These are phyloP conservation scores for Fusarium graminum DNA, from an alignment of 2,329 filamentous ascomycete species.

Conservation along the genomic window DNA sequence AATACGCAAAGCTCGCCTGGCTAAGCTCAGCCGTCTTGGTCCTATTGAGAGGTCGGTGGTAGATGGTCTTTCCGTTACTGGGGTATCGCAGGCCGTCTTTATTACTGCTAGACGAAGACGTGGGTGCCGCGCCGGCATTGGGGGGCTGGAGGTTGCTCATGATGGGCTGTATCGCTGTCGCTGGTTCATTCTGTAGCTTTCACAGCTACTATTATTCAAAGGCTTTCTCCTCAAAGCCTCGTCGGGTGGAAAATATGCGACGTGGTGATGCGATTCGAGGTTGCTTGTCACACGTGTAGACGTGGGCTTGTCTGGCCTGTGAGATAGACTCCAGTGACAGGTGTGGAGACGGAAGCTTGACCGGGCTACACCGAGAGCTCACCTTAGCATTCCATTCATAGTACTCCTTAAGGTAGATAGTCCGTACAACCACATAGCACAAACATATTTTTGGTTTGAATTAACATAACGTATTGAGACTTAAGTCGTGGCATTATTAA, in stretches of 20 bases:
- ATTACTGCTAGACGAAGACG: conserved; percentile 47
- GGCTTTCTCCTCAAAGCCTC: not conserved
- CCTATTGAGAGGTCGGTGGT: conserved; percentile 93
- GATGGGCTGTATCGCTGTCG: conserved; percentile 35
- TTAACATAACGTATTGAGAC: not conserved
- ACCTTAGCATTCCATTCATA: conserved; percentile 12
- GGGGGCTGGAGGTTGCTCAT: conserved; percentile 66
- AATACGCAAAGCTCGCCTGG: conserved; percentile 92
- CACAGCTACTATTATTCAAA: not conserved
- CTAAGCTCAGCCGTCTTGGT: conserved; percentile 90
- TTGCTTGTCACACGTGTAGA: conserved; percentile 40
- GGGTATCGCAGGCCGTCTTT: conserved; percentile 84
- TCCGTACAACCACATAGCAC: not conserved
- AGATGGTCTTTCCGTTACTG: conserved; percentile 96
- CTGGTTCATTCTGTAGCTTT: conserved; percentile 39
- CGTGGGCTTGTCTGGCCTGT: conserved; percentile 35
- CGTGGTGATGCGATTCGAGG: conserved; percentile 7
- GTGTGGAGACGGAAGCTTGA: conserved; percentile 47
- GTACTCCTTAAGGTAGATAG: not conserved
- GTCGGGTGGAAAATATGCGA: not conserved
- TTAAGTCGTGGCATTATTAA: not conserved
- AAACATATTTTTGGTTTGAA: not conserved
- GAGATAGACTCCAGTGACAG: conserved; percentile 21
- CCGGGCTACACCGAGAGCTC: conserved; percentile 43
- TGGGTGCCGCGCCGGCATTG: conserved; percentile 57